phyloP scores from a whole-genome alignment of 345 rosid genomes.

The Balakata baccata region DNA sequence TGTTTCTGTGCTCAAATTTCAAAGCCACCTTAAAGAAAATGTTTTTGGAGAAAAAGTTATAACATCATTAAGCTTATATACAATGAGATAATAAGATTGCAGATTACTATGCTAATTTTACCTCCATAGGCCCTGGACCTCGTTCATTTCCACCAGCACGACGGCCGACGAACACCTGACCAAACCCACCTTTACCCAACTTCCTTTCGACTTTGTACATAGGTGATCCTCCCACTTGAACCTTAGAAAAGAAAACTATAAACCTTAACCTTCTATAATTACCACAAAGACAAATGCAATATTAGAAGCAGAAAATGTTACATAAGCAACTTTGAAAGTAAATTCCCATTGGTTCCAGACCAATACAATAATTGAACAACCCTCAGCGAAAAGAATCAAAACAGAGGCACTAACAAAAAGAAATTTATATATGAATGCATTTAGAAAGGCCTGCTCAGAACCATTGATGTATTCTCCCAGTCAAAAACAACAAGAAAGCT shows the following conservation, averaged over 20 bases:
- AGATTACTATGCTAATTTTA: slow-evolving; percentile 26
- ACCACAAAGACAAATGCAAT: neutral
- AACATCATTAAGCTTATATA: neutral
- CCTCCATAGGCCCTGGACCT: slow-evolving; percentile 83
- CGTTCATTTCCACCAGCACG: slow-evolving; percentile 36
- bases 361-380: neutral
- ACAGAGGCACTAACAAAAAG: neutral
- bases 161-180: slow-evolving; percentile 39
- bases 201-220: slow-evolving; percentile 31
- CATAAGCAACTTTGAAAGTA: neutral
- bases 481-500: neutral
- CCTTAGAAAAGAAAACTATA: slow-evolving; percentile 18
- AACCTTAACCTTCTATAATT: slow-evolving; percentile 6
- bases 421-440: neutral
- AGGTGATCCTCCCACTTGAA: slow-evolving; percentile 38
- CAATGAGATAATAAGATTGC: neutral
- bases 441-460: neutral
- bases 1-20: slow-evolving; percentile 38
- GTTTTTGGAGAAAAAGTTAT: neutral
- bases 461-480: neutral
- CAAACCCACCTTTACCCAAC: slow-evolving; percentile 40
- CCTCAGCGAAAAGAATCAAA: neutral
- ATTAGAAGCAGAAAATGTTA: neutral
- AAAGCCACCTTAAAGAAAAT: slow-evolving; percentile 25
- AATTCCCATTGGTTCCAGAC: neutral